Evolutionary conservation across 2,329 filamentous ascomycete genomes (phyloP).

Genomic region (Talaromyces sp.): DNA sequence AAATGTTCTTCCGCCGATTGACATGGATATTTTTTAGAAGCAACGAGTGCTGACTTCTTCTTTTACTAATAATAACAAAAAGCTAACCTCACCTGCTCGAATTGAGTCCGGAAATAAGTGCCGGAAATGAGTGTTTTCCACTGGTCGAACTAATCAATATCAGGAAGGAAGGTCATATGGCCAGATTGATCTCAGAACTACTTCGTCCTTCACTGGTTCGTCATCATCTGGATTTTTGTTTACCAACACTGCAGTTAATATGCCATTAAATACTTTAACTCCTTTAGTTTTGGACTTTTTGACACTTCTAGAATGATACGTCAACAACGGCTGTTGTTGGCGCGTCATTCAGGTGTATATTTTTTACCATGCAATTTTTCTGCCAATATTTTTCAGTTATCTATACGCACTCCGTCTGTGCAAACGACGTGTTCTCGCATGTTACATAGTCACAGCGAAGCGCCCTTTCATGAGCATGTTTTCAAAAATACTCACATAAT

Average conservation of each 20-base stretch:
- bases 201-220: slow-evolving; percentile 30
- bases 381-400: neutral
- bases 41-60: neutral
- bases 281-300: neutral
- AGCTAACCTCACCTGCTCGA: neutral
- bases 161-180: slow-evolving; percentile 21
- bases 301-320: slow-evolving; percentile 1
- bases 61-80: neutral
- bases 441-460: neutral
- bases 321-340: neutral
- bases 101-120: neutral
- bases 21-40: neutral
- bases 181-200: slow-evolving; percentile 30
- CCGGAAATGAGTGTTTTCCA: neutral
- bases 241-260: slow-evolving; percentile 26
- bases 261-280: slow-evolving; percentile 22
- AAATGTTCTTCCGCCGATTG: neutral
- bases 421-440: neutral
- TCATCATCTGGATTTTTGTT: slow-evolving; percentile 27
- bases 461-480: neutral
- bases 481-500: neutral
- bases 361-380: neutral
- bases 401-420: neutral
- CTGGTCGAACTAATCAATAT: neutral
- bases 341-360: neutral